Percentiles rank a stretch among this genome's conserved stretches.
phyloP scores from a whole-genome alignment of 352 stramenopile genomes.

The Plasmopara muralis region DNA sequence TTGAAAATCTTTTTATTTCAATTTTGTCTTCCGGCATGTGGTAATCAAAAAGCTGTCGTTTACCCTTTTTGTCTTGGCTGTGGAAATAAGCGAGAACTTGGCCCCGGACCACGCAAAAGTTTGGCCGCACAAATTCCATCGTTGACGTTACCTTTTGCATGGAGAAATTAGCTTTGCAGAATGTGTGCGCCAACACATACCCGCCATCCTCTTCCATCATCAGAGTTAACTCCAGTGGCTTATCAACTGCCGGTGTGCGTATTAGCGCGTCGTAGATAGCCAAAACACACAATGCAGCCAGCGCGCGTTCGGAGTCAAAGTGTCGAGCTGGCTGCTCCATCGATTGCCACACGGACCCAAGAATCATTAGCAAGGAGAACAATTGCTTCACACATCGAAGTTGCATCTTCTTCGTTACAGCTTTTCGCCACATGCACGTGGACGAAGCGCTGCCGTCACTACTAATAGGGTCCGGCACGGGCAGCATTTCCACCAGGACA shows the following conservation, averaged over 20 bases:
- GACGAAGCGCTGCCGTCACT: constrained; percentile 13
- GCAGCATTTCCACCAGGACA: constrained; percentile 77
- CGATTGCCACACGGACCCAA: constrained; percentile 82
- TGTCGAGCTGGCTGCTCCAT: constrained; percentile 82
- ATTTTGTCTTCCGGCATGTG: constrained; percentile 87
- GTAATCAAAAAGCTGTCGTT: constrained; percentile 77
- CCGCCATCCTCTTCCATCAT: constrained; percentile 76
- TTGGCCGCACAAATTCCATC: constrained; percentile 81
- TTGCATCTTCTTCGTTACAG: constrained; percentile 72
- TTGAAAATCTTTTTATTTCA: constrained; percentile 85
- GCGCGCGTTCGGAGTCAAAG: constrained; percentile 80
- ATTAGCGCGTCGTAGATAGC: constrained; percentile 80
- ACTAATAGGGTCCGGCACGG: constrained; percentile 41
- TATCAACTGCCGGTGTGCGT: constrained; percentile 63
- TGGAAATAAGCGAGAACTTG: constrained; percentile 80
- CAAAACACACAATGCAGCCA: constrained; percentile 72
- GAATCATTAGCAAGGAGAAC: constrained; percentile 71
- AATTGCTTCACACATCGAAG: constrained; percentile 70
- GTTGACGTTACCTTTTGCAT: constrained; percentile 63
- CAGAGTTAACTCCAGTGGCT: constrained; percentile 68
- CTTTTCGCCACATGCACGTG: constrained; percentile 67
- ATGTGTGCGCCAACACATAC: constrained; percentile 76
- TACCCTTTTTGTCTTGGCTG: constrained; percentile 41
- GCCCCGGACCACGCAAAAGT: constrained; percentile 64
- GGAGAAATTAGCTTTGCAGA: constrained; percentile 82